Percentiles rank a stretch among this genome's conserved stretches.
These are phyloP conservation scores for Phytophthora megakarya DNA, from an alignment of 352 stramenopile species.

Conservation along the genomic window DNA sequence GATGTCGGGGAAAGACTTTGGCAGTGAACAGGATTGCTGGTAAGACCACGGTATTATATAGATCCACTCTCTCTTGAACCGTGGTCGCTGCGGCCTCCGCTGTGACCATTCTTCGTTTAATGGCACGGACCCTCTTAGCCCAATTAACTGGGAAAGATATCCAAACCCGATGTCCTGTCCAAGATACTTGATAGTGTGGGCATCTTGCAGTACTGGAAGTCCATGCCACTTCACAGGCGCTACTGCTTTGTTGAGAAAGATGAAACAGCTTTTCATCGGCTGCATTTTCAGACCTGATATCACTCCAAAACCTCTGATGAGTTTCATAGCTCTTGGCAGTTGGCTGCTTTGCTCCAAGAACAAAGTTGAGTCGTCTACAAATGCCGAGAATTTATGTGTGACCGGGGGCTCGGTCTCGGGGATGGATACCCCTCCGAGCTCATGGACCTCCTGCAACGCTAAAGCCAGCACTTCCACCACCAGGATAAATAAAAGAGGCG, in stretches of 20 bases:
- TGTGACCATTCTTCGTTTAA: not conserved
- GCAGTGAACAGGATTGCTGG: not conserved
- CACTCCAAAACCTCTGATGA: no score
- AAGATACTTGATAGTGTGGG: no score
- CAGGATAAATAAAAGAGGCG: no score
- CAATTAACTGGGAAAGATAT: not conserved
- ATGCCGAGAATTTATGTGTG: no score
- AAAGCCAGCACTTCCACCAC: no score
- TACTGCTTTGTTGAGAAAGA: not conserved
- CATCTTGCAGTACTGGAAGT: not conserved
- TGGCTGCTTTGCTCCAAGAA: no score
- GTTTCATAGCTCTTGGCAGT: no score
- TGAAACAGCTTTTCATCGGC: not conserved
- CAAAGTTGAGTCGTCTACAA: no score
- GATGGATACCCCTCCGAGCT: no score
- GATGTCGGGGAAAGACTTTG: not conserved
- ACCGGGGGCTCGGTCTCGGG: no score
- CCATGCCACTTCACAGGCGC: not conserved
- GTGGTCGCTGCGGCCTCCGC: not conserved
- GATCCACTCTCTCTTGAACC: not conserved
- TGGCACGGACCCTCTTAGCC: not conserved
- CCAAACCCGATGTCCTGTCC: not conserved
- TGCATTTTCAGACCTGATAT: no score
- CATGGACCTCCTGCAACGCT: no score
- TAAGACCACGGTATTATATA: not conserved